Evolutionary conservation across 2,329 filamentous ascomycete species (phyloP), one percentile per base, ranked within the genome.

Genomic region (Phialemonium atrogriseum): DNA sequence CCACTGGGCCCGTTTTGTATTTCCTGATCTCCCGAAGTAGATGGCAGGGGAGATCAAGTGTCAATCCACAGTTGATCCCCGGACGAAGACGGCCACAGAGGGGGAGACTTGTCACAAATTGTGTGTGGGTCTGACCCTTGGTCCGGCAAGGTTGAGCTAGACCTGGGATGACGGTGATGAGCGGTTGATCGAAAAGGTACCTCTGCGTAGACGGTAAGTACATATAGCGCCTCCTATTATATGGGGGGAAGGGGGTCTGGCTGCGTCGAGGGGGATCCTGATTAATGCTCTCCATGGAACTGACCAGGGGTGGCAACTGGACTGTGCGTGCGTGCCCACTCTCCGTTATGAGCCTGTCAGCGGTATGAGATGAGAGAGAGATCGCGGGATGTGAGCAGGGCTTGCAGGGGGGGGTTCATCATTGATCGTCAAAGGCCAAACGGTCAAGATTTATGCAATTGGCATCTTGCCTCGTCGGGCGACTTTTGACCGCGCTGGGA

Each of bases 91-190:
- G 55, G 51, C 58, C 54, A 59, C 50, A 38, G 53, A 52, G 58
- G 21, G 21, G 39, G 40, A 54, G 56, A 64, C 58, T 59, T 68
- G 64, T 70, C 64, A 69, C 64, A 69, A 66, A 68, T 65, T 67
- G 56, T 56, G 55, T 56, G 65, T 69, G 66, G 66, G 63, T 61
- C 65, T 35, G 39, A 45, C 42, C 41, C 41, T 42, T 42, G 47
- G 38, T 34, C 27, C 34, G 29, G 33, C 37, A 32, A 38, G 42
- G 40, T 36, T 34, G 47, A 55, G 52, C 51, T 51, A 56, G 54
- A 51, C 47, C 57, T 60, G 55, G 56, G 56, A 60, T 53, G 52
- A 58, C 37, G 43, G 42, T 37, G 43, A 46, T 43, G 36, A 41
- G 47, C 35, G 40, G 42, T 40, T 42, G 49, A 50, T 50, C 49